Percentiles rank a stretch among this genome's conserved stretches.
These are phyloP conservation scores for Multifurca ochricompacta DNA, from an alignment of 768 basidiomycete species.

Conservation along the genomic window DNA sequence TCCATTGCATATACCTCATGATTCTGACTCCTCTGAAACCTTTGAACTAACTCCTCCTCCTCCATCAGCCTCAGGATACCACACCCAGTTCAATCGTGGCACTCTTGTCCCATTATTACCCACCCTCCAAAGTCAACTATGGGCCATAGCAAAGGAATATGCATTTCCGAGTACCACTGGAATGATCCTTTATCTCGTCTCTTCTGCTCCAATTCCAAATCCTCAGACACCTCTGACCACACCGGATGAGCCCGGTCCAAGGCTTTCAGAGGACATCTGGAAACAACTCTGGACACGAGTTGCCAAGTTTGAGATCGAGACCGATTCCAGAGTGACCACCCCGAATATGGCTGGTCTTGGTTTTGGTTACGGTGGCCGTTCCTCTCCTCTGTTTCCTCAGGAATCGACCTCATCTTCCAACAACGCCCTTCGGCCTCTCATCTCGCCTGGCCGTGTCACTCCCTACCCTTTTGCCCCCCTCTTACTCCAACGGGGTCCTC, in stretches of 20 bases:
- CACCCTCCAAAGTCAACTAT: constrained; percentile 73
- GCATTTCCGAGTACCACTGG: constrained; percentile 83
- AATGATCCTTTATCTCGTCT: constrained; percentile 73
- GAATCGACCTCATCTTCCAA: constrained; percentile 24
- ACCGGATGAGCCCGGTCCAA: constrained; percentile 56
- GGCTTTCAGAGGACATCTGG: constrained; percentile 85
- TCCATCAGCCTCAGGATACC: constrained; percentile 61
- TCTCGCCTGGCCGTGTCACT: constrained; percentile 29
- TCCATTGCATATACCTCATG: constrained; percentile 62
- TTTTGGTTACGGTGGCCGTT: constrained; percentile 15
- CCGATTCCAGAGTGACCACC: constrained; percentile 29
- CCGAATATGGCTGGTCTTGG: constrained; percentile 40
- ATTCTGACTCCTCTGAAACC: constrained; percentile 36
- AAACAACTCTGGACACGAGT: constrained; percentile 76
- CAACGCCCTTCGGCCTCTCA: constrained; percentile 36
- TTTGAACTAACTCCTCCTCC: constrained; percentile 47
- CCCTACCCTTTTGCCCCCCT: constrained; percentile 29
- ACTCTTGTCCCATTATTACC: constrained; percentile 82
- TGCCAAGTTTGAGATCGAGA: constrained; percentile 48
- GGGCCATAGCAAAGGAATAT: constrained; percentile 89
- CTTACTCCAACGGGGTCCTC: constrained; percentile 39
- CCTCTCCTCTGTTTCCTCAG: constrained; percentile 12
- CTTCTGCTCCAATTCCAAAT: constrained; percentile 25
- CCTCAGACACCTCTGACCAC: constrained; percentile 22
- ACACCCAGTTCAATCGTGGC: constrained; percentile 73